Base-by-base conservation (phyloP, 495 filamentous ascomycete genomes). In the Penicillium ucsense region DNA sequence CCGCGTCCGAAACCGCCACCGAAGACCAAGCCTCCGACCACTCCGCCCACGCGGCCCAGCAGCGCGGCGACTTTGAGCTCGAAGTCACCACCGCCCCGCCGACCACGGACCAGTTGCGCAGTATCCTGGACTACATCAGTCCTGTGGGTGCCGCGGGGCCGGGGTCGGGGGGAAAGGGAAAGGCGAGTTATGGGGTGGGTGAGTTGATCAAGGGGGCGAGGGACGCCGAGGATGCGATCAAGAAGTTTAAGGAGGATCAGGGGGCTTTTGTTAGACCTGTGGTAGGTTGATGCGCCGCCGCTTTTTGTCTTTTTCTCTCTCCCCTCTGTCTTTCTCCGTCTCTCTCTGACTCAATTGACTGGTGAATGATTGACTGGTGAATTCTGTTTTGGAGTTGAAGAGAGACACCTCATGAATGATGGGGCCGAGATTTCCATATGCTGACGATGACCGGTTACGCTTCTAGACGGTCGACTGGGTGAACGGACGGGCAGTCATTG, bases 381-480 rank as follows among this genome's bases (percentile, higher is more conserved):
- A 6, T 31, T 4, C 35, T 38, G 5, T 48, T 20, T 20, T 20
- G 20, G 20, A 20, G 20, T 20, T 20, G 20, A 20, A 20, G 20
- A 20, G 20, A 20, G 20, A 20, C 20, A 20, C 20, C 20, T 20
- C 20, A 20, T 20, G 20, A 20, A 20, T 20, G 20, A 20, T 20
- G 20, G 20, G 20, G 20, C 20, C 2, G 20, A 20, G 20, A 20
- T 20, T 20, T 20, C 2, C 20, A 20, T 2, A 20, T 20, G 20
- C 20, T 20, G 20, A 20, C 20, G 46, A 53, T 61, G 52, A 61
- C 46, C 45, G 31, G 10, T 28, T 29, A 28, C 5, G 2, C 1
- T 37, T 20, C 12, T 57, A 89, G 85, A 78, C 77, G 44, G 94
- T 98, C 28, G 92, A 97, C 65, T 98, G 92, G 94, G 83, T 83